Evolutionary conservation across 208 protist species (phyloP), one percentile per base, ranked within the genome.

Genomic region (Trypanosoma melophagium): DNA sequence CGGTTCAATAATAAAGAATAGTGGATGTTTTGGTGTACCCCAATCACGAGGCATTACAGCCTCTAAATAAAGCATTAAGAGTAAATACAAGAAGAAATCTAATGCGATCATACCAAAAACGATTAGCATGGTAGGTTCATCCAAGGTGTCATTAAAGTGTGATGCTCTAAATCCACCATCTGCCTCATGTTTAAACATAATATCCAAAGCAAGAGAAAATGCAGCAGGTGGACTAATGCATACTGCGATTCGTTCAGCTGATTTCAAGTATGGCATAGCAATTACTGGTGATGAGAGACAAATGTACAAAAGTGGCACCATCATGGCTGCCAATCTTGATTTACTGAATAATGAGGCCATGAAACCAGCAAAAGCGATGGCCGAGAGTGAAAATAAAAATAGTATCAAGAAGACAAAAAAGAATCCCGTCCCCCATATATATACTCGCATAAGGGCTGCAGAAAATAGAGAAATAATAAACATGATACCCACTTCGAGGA

Each of bases 1-100:
- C 2, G 84, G 81, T 24, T 80, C 61, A 16, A 83, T 0, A 45
- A 89, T 71, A 49, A 84, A 89, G 74, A 94, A 92, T 5, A 86
- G 74, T 28, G 80, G 83, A 71, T 85, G 87, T 49, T 65, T 72
- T n/a, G 72, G 66, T 19, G 79, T 77, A n/a, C 89, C 89, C 78
- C 75, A 85, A 28, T 84, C 75, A 62, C 76, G 72, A 19, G 86
- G 89, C 42, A 90, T 45, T 28, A 90, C 81, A 7, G 60, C 61
- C 41, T 93, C 87, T 2, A 87, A 57, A 60, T 90, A 93, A 22
- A 80, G 5, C 64, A 76, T 72, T 31, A 88, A 70, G 7, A 87
- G 28, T n/a, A 77, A 41, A 67, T 87, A 89, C n/a, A 89, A 17
- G 7, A 78, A 53, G 9, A 60, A 62, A 72, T 88, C 83, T 13